Evolutionary conservation across 148 eudicot genomes (phyloP), one percentile per base, ranked within the genome.

Genomic region (Bassia scoparia): DNA sequence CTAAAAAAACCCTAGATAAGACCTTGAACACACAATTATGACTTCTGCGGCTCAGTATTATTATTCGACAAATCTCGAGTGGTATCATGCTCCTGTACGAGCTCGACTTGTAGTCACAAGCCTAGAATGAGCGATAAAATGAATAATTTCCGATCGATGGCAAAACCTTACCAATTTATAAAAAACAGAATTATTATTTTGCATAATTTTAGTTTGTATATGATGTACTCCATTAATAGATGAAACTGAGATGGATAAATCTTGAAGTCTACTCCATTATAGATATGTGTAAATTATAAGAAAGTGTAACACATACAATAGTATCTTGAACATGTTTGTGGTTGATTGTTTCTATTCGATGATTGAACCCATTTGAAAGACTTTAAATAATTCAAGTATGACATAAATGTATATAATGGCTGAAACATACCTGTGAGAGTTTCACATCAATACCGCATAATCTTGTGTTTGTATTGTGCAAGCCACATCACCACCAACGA

Each of bases 401-500:
- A 4, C 34, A 35, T 37, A 3, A 5, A 17, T 49, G 34, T 9
- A 50, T 30, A 29, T 18, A 18, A 56, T 27, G 5, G 61, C 17
- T n/a, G 69, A 18, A 63, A 16, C n/a, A 8, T 77, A 85, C 88
- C 85, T 85, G 82, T 21, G 78, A 48, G 85, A 72, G 41, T 70
- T 82, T 82, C 74, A 82, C 68, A 73, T 80, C 85, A 75, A 78
- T 24, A 60, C 56, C 3, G 78, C 76, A 80, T 82, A n/a, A n/a
- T 80, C 70, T 85, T 78, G 72, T 71, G 76, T 54, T 69, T 85
- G 79, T 69, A 85, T 49, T 72, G 76, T 26, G 80, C 84, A n/a
- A 35, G 84, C 76, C 72, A 85, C 84, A 78, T 82, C 82, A 29
- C n/a, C n/a, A n/a, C 82, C 85, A 52, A 69, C 20, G 80, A 78